Evolutionary conservation across 164 flowering plant species (phyloP).

Genomic region (Santalum album): DNA sequence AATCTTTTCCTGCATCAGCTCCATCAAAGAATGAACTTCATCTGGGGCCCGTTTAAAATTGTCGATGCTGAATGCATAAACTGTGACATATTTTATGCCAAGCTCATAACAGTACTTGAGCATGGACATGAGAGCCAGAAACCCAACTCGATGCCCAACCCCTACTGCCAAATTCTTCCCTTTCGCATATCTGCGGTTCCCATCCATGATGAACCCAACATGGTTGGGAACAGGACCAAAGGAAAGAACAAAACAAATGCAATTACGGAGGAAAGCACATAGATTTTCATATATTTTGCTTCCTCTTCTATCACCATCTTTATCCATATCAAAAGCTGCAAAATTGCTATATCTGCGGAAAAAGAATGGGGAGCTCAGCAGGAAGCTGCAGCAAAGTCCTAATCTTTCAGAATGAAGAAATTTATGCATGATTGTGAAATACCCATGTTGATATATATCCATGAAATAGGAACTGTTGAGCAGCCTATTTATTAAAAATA

Average conservation of each 20-base stretch:
- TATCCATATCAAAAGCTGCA: constrained; percentile 8
- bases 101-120: constrained; percentile 59
- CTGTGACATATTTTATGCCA: constrained; percentile 55
- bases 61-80: constrained; percentile 11
- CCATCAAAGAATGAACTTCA: constrained; percentile 31
- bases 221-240: constrained; percentile 57
- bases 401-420: too few relatives aligned
- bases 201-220: constrained; percentile 60
- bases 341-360: too few relatives aligned
- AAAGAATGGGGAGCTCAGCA: too few relatives aligned
- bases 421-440: too few relatives aligned
- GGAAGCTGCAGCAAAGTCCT: too few relatives aligned
- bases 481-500: too few relatives aligned
- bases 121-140: constrained; percentile 33
- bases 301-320: neutral
- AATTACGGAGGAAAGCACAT: constrained; percentile 15
- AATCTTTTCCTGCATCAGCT: constrained; percentile 58
- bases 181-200: constrained; percentile 58
- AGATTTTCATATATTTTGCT: constrained; percentile 7
- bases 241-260: constrained; percentile 27
- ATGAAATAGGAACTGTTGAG: too few relatives aligned
- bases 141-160: constrained; percentile 44
- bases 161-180: constrained; percentile 28
- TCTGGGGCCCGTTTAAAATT: neutral
- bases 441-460: too few relatives aligned